Evolutionary conservation across 129 eudicot species (phyloP), one percentile per base, ranked within the genome.

Genomic region (Logfia minima): DNA sequence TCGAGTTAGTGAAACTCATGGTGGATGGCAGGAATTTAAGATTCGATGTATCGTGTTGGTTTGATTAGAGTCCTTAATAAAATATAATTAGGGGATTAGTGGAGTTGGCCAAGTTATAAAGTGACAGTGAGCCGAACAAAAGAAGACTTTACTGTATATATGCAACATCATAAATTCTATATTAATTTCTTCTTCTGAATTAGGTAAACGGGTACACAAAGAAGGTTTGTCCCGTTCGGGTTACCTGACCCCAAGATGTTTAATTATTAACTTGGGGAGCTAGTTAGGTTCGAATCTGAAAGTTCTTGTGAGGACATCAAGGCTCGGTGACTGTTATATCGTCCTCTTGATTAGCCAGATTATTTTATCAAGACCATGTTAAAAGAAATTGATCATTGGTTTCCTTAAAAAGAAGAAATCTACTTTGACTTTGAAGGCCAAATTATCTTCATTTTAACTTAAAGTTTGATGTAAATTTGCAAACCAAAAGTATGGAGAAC

Each of bases 1-100:
- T 55, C 31, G 88, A 76, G 72, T 81, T 84, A 24, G 87, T 74
- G 85, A 92, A 90, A 62, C 45, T 78, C 75, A 82, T 73, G 66
- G 84, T 70, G 37, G 79, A 65, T 45, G 67, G 48, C 63, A 39
- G 77, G 72, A 71, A 80, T 2, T 45, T 45, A 10, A 77, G 80
- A 64, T 41, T 75, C 9, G 24, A 26, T 71, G 14, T 56, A 68
- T 66, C n/a, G 60, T 75, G 70, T 31, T 84, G 80, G 83, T 69
- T 87, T 79, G 69, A 71, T 78, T 80, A 80, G 68, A 22, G 75
- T 72, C 8, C 37, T 66, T 19, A 55, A 37, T 66, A 8, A n/a
- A 66, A 74, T 74, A 58, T 75, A 67, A 29, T 69, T 51, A 21
- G 60, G 43, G 18, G 79, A 72, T 75, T 56, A 84, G 87, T 86